A percentile compares a stretch with the other conserved stretches of the same genome.
These are phyloP conservation scores for Spergularia bocconei DNA, from an alignment of 148 eudicot species.

Conservation along the genomic window DNA sequence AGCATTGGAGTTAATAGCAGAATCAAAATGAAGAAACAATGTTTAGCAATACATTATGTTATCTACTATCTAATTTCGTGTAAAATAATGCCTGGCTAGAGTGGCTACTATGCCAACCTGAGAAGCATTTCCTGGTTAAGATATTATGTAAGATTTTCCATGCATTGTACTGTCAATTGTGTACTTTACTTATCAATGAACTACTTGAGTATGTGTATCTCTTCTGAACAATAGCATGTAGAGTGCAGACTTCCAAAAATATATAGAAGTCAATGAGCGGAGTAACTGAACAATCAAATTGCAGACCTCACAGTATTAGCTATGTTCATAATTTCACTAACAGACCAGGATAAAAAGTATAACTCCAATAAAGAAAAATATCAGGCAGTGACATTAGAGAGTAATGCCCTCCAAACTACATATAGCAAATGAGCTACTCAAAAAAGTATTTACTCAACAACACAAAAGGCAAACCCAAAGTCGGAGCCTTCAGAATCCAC, in stretches of 20 bases:
- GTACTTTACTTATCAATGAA: background rate
- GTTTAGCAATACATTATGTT: background rate
- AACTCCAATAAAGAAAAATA: too few relatives aligned
- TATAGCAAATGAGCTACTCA: too few relatives aligned
- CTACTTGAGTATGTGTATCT: background rate
- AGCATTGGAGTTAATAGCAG: slow-evolving; percentile 3
- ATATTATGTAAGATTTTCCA: background rate
- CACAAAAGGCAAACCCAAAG: background rate
- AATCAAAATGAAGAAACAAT: slow-evolving; percentile 8
- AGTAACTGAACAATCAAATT: background rate
- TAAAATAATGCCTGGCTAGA: slow-evolving; percentile 9
- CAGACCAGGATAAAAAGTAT: too few relatives aligned
- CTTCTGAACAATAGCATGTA: background rate
- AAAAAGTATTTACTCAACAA: too few relatives aligned
- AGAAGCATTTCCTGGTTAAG: background rate
- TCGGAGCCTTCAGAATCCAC: background rate
- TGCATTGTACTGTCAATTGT: slow-evolving; percentile 2
- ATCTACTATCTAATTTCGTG: background rate
- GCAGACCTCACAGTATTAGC: too few relatives aligned
- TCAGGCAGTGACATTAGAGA: too few relatives aligned
- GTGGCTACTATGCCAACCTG: background rate
- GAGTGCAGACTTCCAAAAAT: background rate
- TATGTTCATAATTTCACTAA: too few relatives aligned
- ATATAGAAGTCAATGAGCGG: background rate
- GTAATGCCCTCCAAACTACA: too few relatives aligned